Evolutionary conservation across 495 filamentous ascomycete species (phyloP).

Genomic region (Penicillium bovifimosum): DNA sequence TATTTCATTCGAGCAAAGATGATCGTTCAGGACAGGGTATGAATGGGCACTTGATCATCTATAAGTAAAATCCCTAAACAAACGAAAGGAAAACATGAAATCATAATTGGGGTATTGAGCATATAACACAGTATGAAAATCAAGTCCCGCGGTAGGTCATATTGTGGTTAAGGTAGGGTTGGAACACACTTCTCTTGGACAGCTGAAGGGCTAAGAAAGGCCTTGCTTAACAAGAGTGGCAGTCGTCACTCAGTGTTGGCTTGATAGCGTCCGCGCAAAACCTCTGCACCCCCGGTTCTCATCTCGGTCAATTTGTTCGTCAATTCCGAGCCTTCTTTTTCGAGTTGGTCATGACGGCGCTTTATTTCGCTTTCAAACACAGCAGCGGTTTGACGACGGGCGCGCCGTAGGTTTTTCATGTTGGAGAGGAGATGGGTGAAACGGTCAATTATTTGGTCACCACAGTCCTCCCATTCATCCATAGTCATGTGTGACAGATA

Average conservation of each 20-base stretch:
- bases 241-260: constrained; percentile 21
- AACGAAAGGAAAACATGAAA: not conserved
- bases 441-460: constrained; percentile 70
- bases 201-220: not conserved
- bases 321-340: constrained; percentile 32
- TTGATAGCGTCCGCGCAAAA: constrained; percentile 35
- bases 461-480: constrained; percentile 75
- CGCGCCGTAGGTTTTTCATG: constrained; percentile 57
- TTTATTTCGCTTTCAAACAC: constrained; percentile 66
- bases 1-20: constrained; percentile 8
- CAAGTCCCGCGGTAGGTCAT: constrained; percentile 3
- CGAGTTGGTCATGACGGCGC: constrained; percentile 41
- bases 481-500: constrained; percentile 62
- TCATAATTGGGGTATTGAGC: constrained; percentile 17
- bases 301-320: constrained; percentile 39
- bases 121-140: constrained; percentile 3
- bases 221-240: not conserved
- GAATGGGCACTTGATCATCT: not conserved
- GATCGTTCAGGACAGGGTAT: not conserved
- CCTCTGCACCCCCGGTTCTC: constrained; percentile 39
- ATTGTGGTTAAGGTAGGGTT: not conserved
- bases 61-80: not conserved
- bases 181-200: constrained; percentile 6
- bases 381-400: constrained; percentile 57
- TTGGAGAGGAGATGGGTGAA: constrained; percentile 58